Evolutionary conservation across 257 asterid species (phyloP).

Genomic region (Ajuga chamaepitys): DNA sequence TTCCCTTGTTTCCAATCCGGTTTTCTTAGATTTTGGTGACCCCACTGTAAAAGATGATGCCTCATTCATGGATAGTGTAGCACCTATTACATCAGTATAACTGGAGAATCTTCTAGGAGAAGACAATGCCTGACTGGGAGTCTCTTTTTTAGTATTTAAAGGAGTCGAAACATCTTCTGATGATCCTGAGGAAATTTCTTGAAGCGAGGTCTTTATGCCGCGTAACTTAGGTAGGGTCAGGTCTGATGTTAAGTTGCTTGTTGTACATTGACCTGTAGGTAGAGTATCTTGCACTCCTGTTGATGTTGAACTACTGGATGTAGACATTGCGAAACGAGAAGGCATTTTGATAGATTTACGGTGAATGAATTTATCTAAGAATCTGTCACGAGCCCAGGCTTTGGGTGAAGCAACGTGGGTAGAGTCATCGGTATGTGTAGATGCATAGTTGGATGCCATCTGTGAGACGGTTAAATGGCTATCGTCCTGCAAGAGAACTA

Average conservation of each 20-base stretch:
- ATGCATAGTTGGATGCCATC: constrained; percentile 37
- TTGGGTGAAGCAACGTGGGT: constrained; percentile 73
- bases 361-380: constrained; percentile 61
- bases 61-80: constrained; percentile 43
- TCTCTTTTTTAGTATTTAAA: constrained; percentile 37
- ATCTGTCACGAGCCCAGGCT: constrained; percentile 78
- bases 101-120: constrained; percentile 56
- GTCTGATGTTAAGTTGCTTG: constrained; percentile 34
- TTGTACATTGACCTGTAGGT: constrained; percentile 30
- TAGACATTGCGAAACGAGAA: constrained; percentile 53
- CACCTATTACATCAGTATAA: constrained; percentile 73
- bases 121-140: constrained; percentile 42
- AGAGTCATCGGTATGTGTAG: constrained; percentile 37
- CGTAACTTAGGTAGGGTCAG: constrained; percentile 37
- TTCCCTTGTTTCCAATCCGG: constrained; percentile 80
- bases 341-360: constrained; percentile 59
- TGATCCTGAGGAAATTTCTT: constrained; percentile 32
- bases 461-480: constrained; percentile 39
- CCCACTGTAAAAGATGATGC: constrained; percentile 35
- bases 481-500: constrained; percentile 48
- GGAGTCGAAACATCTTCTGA: constrained; percentile 47
- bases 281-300: constrained; percentile 52
- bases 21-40: constrained; percentile 79
- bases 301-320: constrained; percentile 41
- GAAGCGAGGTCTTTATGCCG: constrained; percentile 26